These are phyloP conservation scores for Ceratocystis eucalypticola DNA, from an alignment of 2,329 filamentous ascomycete genomes.

Conservation along the genomic window DNA sequence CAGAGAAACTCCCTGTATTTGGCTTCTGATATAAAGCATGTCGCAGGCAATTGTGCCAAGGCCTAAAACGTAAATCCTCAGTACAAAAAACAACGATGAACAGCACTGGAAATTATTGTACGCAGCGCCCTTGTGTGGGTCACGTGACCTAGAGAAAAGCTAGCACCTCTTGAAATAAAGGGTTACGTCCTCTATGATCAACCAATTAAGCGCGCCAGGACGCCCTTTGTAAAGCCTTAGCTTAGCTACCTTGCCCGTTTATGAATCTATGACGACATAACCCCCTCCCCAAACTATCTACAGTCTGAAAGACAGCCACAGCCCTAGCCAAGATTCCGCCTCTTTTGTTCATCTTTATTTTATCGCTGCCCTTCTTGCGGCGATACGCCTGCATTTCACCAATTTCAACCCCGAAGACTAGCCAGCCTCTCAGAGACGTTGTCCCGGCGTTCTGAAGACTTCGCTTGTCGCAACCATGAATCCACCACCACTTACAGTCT, in stretches of 20 bases:
- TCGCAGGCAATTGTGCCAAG: too few relatives aligned
- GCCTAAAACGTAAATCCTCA: too few relatives aligned
- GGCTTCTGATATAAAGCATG: too few relatives aligned
- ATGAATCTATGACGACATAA: conserved; percentile 1
- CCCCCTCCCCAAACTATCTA: not conserved
- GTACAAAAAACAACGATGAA: too few relatives aligned
- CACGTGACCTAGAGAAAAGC: too few relatives aligned
- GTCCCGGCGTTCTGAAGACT: too few relatives aligned
- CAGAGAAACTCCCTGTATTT: too few relatives aligned
- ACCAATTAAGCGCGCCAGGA: not conserved
- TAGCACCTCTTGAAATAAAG: too few relatives aligned
- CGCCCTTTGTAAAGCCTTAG: not conserved
- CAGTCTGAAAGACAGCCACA: not conserved
- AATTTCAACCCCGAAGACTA: not conserved
- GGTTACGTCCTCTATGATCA: not conserved
- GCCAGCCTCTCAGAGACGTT: too few relatives aligned
- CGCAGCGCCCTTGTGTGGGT: too few relatives aligned
- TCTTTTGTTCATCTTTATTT: not conserved
- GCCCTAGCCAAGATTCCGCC: not conserved
- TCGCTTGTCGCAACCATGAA: not conserved
- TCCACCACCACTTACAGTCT: not conserved
- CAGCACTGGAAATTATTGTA: too few relatives aligned
- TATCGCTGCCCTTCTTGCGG: not conserved
- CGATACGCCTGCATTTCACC: not conserved
- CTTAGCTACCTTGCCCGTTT: not conserved